Evolutionary conservation across 805 yeast species (phyloP), one percentile per base, ranked within the genome.

Genomic region (Cyberlindnera subsufficiens): DNA sequence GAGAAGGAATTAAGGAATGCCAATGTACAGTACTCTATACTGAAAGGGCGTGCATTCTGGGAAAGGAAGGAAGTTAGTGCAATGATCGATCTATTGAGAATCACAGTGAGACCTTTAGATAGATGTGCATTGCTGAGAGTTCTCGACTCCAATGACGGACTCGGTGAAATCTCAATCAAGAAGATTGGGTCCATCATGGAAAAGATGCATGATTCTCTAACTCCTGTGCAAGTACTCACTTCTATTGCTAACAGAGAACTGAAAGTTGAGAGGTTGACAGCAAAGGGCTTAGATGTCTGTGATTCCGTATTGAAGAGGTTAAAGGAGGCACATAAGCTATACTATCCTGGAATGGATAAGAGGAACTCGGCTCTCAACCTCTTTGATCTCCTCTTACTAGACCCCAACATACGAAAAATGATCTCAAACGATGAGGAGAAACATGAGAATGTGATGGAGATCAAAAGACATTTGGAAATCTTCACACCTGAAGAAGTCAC

Each of bases 41-140:
- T 84, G 0, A 80, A 82, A 40, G 96, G 96, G 0, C 69, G 69
- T 35, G 81, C 88, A 1, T 86, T 88, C 54, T 86, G 95, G 91
- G 87, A 84, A 33, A 61, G 82, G 33, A 76, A 75, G 43, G 96
- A 86, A 54, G 80, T 87, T 14, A 67, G 69, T 18, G 63, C 76
- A 0, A 69, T 86, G 44, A 46, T 88, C 35, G 85, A 82, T 54
- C 78, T 80, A 50, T 56, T 91, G 22, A 71, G 88, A 29, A 77
- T 82, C 1, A 66, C 86, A 5, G 69, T 75, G 5, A 74, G 81
- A 22, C 76, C 72, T 19, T 59, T 64, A 40, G 96, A 88, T 56
- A 65, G 73, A 44, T 58, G 77, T 25, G 86, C 96, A 0, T 66
- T 77, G 30, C 49, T 75, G 30, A 63, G 87, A 30, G 68, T 67